phyloP scores from a whole-genome alignment of 2,329 filamentous ascomycete species.

The Verticillium dahliae region DNA sequence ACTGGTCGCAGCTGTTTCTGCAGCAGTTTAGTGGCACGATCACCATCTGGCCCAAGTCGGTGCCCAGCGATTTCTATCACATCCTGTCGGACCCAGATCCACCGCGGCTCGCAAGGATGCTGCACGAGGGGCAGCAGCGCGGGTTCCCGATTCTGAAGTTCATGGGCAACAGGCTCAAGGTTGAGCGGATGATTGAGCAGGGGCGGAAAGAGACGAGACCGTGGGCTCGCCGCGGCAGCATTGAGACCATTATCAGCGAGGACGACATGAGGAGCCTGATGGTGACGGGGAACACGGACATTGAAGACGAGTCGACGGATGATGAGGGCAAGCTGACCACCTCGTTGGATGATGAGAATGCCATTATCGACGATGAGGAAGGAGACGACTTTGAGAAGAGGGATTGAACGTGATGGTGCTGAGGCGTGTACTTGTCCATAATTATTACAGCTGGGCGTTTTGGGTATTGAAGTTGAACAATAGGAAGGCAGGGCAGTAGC shows the following conservation, averaged over 20 bases:
- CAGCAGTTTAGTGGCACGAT: slow-evolving; percentile 92
- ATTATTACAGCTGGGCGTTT: background rate
- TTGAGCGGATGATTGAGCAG: slow-evolving; percentile 65
- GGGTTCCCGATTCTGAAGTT: slow-evolving; percentile 91
- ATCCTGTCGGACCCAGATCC: slow-evolving; percentile 81
- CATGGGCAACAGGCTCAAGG: slow-evolving; percentile 75
- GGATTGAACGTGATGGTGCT: background rate
- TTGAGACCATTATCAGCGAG: slow-evolving; percentile 55
- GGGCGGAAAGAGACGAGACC: slow-evolving; percentile 49
- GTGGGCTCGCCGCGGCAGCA: slow-evolving; percentile 40
- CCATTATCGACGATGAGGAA: slow-evolving; percentile 18
- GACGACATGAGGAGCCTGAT: slow-evolving; percentile 50
- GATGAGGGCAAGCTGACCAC: slow-evolving; percentile 22
- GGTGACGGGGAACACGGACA: slow-evolving; percentile 12
- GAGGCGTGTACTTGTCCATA: background rate
- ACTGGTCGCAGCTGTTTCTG: slow-evolving; percentile 95
- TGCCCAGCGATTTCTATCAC: slow-evolving; percentile 72
- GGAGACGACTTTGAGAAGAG: slow-evolving; percentile 14
- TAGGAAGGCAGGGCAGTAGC: background rate
- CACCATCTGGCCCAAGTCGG: slow-evolving; percentile 88
- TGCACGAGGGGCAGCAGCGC: slow-evolving; percentile 82
- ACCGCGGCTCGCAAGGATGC: slow-evolving; percentile 74
- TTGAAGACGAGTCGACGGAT: slow-evolving; percentile 14
- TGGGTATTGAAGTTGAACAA: background rate
- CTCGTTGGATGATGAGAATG: slow-evolving; percentile 23